These are phyloP conservation scores for Raphanus hybrid DNA, from an alignment of 441 rosid species.

Conservation along the genomic window DNA sequence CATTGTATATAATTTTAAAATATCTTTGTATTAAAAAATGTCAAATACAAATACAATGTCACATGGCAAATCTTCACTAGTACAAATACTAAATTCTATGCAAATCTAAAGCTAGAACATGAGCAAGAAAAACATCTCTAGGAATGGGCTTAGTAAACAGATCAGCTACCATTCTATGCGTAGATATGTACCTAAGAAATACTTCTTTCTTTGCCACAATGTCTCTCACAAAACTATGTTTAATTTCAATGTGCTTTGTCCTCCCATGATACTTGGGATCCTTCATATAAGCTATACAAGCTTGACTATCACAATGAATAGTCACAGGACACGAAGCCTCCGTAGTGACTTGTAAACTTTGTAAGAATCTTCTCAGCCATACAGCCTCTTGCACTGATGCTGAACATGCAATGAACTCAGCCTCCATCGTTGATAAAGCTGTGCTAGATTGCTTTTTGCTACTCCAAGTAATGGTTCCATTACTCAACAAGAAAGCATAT, in stretches of 20 bases:
- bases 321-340: neutral
- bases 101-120: neutral
- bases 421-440: neutral
- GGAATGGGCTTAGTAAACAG: neutral
- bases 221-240: neutral
- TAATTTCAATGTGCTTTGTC: neutral
- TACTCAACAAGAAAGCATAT: constrained; percentile 6
- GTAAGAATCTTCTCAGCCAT: neutral
- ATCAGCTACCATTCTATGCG: neutral
- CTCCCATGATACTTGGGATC: neutral
- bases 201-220: neutral
- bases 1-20: neutral
- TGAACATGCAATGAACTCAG: neutral
- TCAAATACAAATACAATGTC: neutral
- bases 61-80: neutral
- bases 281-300: neutral
- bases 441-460: neutral
- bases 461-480: constrained; percentile 11
- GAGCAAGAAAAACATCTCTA: neutral
- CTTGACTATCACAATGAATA: neutral
- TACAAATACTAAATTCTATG: neutral
- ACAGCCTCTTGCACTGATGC: neutral
- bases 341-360: neutral
- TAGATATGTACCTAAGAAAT: neutral
- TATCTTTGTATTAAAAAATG: neutral